Conservation (phyloP, 2,329 filamentous ascomycete species). For the Fusarium coffeatum region DNA sequence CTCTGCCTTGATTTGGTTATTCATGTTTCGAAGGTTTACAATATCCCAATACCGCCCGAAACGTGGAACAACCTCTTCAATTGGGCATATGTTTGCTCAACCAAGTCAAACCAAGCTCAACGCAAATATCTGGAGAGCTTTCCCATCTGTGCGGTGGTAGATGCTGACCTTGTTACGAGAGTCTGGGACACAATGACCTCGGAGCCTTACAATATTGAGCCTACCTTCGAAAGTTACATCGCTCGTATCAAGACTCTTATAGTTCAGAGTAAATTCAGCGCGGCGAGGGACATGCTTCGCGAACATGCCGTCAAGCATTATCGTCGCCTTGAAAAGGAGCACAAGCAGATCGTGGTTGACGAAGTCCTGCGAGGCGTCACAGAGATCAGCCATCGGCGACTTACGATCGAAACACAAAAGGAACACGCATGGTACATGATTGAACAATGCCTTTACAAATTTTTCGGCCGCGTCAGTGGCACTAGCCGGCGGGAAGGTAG, state of each 20-base stretch:
- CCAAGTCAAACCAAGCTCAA: constrained; percentile 52
- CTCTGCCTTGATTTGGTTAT: constrained; percentile 70
- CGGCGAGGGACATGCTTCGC: constrained; percentile 54
- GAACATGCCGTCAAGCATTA: constrained; percentile 57
- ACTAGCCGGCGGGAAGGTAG: constrained; percentile 37
- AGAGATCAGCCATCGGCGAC: constrained; percentile 42
- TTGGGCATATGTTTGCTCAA: constrained; percentile 71
- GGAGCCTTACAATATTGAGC: constrained; percentile 66
- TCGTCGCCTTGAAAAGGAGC: constrained; percentile 38
- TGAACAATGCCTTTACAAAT: constrained; percentile 41
- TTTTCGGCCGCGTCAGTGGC: constrained; percentile 43
- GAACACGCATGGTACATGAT: constrained; percentile 51
- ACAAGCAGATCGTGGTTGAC: constrained; percentile 48
- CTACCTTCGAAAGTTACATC: constrained; percentile 68
- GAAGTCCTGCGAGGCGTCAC: constrained; percentile 48
- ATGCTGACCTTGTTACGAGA: constrained; percentile 57
- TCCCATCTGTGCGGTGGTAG: constrained; percentile 50
- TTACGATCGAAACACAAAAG: constrained; percentile 47
- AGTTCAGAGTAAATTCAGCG: constrained; percentile 40
- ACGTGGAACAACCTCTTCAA: constrained; percentile 76
- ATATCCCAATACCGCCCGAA: constrained; percentile 64
- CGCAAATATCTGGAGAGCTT: constrained; percentile 51
- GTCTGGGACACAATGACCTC: constrained; percentile 71
- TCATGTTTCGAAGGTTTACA: constrained; percentile 69
- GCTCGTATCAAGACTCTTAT: constrained; percentile 57